phyloP scores from a whole-genome alignment of 108 stramenopile species.

The Skeletonema menzelii region DNA sequence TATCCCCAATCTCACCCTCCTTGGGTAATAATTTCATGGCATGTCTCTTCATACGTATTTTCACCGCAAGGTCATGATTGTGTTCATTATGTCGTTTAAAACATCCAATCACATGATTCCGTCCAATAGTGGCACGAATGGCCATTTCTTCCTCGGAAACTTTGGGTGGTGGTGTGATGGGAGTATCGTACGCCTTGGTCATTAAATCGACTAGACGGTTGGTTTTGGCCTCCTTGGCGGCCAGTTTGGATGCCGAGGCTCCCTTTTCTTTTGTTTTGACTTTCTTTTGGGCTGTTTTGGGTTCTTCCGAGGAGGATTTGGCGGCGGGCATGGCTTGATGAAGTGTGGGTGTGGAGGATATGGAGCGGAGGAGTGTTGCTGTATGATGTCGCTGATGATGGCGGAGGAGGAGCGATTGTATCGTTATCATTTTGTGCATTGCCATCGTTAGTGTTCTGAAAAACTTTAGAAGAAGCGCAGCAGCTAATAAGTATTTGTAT shows the following conservation, averaged over 20 bases:
- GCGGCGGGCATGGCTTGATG: slow-evolving; percentile 2
- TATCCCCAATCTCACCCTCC: slow-evolving; percentile 32
- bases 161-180: slow-evolving; percentile 15
- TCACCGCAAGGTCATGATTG: slow-evolving; percentile 80
- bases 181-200: slow-evolving; percentile 37
- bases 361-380: background rate
- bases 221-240: background rate
- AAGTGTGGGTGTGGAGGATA: slow-evolving; percentile 25
- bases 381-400: background rate
- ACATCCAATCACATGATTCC: slow-evolving; percentile 78
- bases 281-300: slow-evolving; percentile 42
- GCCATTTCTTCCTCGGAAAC: slow-evolving; percentile 65
- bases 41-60: slow-evolving; percentile 72
- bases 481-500: too few relatives aligned
- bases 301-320: slow-evolving; percentile 35
- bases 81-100: slow-evolving; percentile 72
- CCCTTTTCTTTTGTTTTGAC: slow-evolving; percentile 28
- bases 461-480: too few relatives aligned
- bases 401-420: background rate
- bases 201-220: slow-evolving; percentile 19
- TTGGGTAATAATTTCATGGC: slow-evolving; percentile 78
- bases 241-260: slow-evolving; percentile 12
- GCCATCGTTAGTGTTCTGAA: background rate
- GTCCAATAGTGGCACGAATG: slow-evolving; percentile 58
- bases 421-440: background rate